Base-by-base conservation (phyloP, 176 grass and related monocot species). In the Ananas comosus region DNA sequence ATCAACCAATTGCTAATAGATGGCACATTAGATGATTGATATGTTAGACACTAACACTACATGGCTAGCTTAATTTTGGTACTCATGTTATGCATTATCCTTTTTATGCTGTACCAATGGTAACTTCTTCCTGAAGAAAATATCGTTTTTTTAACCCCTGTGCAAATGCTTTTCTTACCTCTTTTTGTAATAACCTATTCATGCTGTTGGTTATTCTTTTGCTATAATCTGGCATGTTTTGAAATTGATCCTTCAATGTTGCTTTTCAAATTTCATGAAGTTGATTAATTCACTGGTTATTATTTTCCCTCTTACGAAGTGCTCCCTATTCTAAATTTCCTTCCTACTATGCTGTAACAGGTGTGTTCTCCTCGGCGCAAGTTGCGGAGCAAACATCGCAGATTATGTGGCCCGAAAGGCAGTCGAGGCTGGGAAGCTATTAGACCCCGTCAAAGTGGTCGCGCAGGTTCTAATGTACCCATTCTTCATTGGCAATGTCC, bases 401-500 rank as follows among this genome's bases (percentile, higher is more conserved):
- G 83, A 90, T 49, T 85, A 79, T 79, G 87, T 90, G 76, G 83
- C 82, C 29, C 76, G 83, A 48, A 90, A 90, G 77, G 72, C 78
- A 33, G 64, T 90, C 49, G 82, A 90, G 67, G 73, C 76, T 69
- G 76, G 76, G 13, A 90, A 82, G 51, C 76, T 90, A 48, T 64
- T 85, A 2, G 71, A 85, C 4, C 87, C 87, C 1, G 75, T 90
- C 67, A 78, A 78, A 50, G 63, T 90, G 12, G 87, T 90, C 3
- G 82, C 87, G 2, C 87, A 85, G 71, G 87, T 90, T 75, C 68
- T 90, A 66, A 90, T 90, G 87, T 90, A 90, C 67, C 87, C 87
- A 12, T 90, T 90, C 72, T 90, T 90, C 79, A 79, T 90, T 12
- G 87, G 87, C 66, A 82, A 51, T 14, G 50, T 64, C 49, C 87